A percentile compares a stretch with the other conserved stretches of the same genome.
These are phyloP conservation scores for Salix arbutifolia DNA, from an alignment of 345 rosid genomes.

Conservation along the genomic window DNA sequence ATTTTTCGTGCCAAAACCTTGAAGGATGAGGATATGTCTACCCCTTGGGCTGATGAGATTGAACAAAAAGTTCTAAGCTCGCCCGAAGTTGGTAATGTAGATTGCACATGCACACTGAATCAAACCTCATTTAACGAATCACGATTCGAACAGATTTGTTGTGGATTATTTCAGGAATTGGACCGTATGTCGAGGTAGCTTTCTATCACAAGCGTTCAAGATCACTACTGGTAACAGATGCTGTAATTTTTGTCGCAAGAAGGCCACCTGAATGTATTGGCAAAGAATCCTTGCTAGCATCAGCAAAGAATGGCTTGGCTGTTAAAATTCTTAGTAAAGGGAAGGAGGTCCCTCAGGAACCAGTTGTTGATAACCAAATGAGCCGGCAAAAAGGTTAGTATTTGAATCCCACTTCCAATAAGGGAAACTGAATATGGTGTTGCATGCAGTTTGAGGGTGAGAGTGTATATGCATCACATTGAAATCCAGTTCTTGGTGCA, in stretches of 20 bases:
- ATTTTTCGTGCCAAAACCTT: constrained; percentile 79
- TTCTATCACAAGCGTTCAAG: constrained; percentile 84
- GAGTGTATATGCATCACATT: background rate
- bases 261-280: constrained; percentile 78
- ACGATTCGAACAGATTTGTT: background rate
- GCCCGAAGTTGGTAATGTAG: constrained; percentile 85
- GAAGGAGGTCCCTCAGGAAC: constrained; percentile 71
- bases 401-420: constrained; percentile 1
- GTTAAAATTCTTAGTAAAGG: constrained; percentile 93
- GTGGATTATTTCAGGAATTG: constrained; percentile 56
- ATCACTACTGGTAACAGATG: constrained; percentile 83
- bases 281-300: constrained; percentile 69
- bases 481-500: constrained; percentile 28
- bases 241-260: constrained; percentile 76
- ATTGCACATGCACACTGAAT: background rate
- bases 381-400: constrained; percentile 71
- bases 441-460: constrained; percentile 6
- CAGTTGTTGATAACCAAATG: constrained; percentile 62
- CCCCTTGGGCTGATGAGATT: constrained; percentile 89
- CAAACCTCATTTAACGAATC: background rate
- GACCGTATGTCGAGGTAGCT: constrained; percentile 91
- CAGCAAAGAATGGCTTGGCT: constrained; percentile 91
- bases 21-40: constrained; percentile 61
- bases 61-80: constrained; percentile 90
- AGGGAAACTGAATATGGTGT: background rate